Percentiles rank a stretch among this genome's conserved stretches.
Conservation (phyloP, 257 asterid species). For the Asclepias syriaca region DNA sequence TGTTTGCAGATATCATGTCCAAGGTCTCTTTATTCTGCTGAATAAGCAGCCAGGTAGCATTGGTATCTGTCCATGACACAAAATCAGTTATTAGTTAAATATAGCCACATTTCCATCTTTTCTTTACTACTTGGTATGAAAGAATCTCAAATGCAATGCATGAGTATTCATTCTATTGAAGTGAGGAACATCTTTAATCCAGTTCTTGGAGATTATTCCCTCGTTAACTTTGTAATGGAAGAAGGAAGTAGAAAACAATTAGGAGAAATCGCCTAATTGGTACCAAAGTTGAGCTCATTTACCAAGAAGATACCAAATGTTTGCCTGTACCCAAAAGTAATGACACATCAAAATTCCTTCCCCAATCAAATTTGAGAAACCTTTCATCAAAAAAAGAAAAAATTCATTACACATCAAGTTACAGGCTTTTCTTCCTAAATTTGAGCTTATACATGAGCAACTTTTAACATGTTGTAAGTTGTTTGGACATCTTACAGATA, state of each 20-base stretch:
- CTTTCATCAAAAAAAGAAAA: too few species aligned
- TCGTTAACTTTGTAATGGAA: not conserved
- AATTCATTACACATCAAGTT: too few species aligned
- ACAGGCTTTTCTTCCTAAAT: too few species aligned
- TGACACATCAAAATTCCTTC: too few species aligned
- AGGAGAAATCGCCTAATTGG: not conserved
- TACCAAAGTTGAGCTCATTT: too few species aligned
- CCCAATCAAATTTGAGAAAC: too few species aligned
- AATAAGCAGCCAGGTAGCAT: conserved; percentile 55
- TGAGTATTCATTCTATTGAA: not conserved
- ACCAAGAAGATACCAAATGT: too few species aligned
- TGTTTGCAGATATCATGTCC: conserved; percentile 65
- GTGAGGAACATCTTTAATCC: not conserved
- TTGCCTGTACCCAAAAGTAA: too few species aligned
- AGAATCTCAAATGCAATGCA: not conserved
- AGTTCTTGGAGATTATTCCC: not conserved
- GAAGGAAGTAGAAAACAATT: not conserved
- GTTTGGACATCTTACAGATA: too few species aligned
- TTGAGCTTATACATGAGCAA: too few species aligned
- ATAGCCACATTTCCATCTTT: not conserved
- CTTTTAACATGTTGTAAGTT: too few species aligned
- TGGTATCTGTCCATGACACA: conserved; percentile 35
- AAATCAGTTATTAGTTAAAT: not conserved
- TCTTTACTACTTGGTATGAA: too few species aligned
- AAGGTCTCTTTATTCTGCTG: conserved; percentile 64